Conservation (phyloP, 140 eudicot species). For the Cichorium intybus region DNA sequence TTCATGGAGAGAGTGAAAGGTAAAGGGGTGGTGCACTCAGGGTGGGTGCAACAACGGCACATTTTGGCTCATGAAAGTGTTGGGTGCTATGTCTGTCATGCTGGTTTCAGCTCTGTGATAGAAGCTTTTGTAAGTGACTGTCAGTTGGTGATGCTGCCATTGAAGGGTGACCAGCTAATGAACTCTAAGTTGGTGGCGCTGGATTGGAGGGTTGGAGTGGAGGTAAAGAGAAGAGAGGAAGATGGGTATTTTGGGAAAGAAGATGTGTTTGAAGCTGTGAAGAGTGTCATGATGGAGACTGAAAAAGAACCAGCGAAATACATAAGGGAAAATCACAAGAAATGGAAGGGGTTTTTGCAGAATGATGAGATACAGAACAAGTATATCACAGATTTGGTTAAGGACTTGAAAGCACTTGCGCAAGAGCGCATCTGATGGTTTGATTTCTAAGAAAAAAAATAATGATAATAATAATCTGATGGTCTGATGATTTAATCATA, state of each 20-base stretch:
- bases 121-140: constrained; percentile 53
- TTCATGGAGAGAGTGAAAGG: constrained; percentile 39
- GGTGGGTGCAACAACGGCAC: constrained; percentile 70
- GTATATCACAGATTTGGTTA: constrained; percentile 34
- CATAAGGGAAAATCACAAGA: constrained; percentile 37
- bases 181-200: constrained; percentile 39
- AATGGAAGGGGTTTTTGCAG: constrained; percentile 43
- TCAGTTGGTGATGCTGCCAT: constrained; percentile 47
- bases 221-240: constrained; percentile 53
- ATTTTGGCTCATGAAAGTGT: constrained; percentile 51
- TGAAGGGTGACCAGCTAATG: constrained; percentile 41
- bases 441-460: no score
- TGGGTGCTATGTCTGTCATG: constrained; percentile 47
- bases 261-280: constrained; percentile 41
- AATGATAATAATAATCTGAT: no score
- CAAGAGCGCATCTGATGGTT: not conserved
- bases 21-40: constrained; percentile 45
- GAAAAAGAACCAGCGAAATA: constrained; percentile 26
- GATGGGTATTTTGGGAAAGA: constrained; percentile 56
- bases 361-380: constrained; percentile 33
- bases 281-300: constrained; percentile 36
- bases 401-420: constrained; percentile 31
- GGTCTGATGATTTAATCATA: no score
- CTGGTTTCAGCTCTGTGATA: constrained; percentile 45
- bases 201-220: constrained; percentile 49